phyloP scores from a whole-genome alignment of 805 yeast species.

The Schizosaccharomyces octosporus region DNA sequence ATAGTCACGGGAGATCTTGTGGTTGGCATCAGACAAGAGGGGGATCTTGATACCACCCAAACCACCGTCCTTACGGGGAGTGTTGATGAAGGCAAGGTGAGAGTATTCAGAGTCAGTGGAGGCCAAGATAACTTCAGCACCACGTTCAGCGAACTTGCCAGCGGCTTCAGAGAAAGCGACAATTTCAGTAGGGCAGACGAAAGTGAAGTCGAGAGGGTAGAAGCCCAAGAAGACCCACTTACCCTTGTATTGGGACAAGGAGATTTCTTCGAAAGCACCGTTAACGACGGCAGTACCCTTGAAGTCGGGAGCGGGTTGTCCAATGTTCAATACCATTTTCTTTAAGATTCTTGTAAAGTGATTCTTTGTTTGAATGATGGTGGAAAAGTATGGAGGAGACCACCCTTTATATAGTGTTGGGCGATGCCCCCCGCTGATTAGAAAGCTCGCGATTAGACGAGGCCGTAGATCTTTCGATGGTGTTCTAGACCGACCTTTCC shows the following conservation, averaged over 20 bases:
- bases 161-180: slow-evolving; percentile 94
- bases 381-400: background rate
- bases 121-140: slow-evolving; percentile 75
- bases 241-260: slow-evolving; percentile 88
- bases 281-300: slow-evolving; percentile 91
- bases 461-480: background rate
- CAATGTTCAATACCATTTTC: slow-evolving; percentile 23
- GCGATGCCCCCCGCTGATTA: background rate
- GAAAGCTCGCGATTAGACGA: background rate
- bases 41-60: slow-evolving; percentile 88
- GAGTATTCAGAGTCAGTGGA: slow-evolving; percentile 97
- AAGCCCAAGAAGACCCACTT: slow-evolving; percentile 93
- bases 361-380: background rate
- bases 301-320: slow-evolving; percentile 91
- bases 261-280: slow-evolving; percentile 85
- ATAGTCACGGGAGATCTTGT: slow-evolving; percentile 78
- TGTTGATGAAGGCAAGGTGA: slow-evolving; percentile 92
- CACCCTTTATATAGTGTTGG: background rate
- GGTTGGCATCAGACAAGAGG: slow-evolving; percentile 90
- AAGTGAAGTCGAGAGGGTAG: slow-evolving; percentile 97
- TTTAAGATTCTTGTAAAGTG: background rate
- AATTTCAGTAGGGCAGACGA: slow-evolving; percentile 98
- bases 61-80: slow-evolving; percentile 92
- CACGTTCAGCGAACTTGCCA: slow-evolving; percentile 66
- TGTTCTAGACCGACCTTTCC: background rate